Evolutionary conservation across 2,329 filamentous ascomycete genomes (phyloP), one percentile per base, ranked within the genome.

Genomic region (Ophiobolus disseminans): DNA sequence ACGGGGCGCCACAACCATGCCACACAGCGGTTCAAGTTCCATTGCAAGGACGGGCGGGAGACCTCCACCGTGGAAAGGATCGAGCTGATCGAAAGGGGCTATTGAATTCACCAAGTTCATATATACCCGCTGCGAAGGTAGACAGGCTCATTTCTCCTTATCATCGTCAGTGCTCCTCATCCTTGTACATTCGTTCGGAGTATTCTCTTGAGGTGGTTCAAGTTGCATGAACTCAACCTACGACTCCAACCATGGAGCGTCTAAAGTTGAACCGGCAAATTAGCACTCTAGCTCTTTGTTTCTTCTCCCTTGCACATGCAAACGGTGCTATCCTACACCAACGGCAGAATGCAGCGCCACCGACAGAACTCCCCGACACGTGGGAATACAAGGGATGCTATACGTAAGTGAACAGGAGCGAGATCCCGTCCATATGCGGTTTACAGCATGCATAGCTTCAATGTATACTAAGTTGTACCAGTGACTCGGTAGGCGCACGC

Each of bases 301-400:
- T 26, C 23, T 26, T 16, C 3, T 4, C 10, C 32, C 14, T 35
- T 16, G 32, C 19, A 19, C 9, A 35, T 35, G n/a, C n/a, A 7
- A 16, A 9, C 17, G 30, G 19, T 34, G 39, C 13, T 2, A 13
- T 6, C 25, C 28, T 26, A 16, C 19, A 16, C 26, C 17, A 10
- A 2, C 17, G 28, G 13, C 30, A 32, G 17, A 22, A 34, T 9
- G 5, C 20, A 8, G 30, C 17, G 14, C 13, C 26, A 23, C 31
- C 20, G 2, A 21, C 10, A 11, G 17, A 32, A 22, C 25, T 42
- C n/a, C 28, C 40, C 10, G 21, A 32, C 16, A 40, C 34, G 8
- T 71, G 68, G 68, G 48, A 36, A 8, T 68, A 65, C 31, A 46
- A 54, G 34, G 67, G 68, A 34, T 70, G 68, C 48, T 69, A 65